These are phyloP conservation scores for Alternaria atra DNA, from an alignment of 2,329 filamentous ascomycete genomes.

Conservation along the genomic window DNA sequence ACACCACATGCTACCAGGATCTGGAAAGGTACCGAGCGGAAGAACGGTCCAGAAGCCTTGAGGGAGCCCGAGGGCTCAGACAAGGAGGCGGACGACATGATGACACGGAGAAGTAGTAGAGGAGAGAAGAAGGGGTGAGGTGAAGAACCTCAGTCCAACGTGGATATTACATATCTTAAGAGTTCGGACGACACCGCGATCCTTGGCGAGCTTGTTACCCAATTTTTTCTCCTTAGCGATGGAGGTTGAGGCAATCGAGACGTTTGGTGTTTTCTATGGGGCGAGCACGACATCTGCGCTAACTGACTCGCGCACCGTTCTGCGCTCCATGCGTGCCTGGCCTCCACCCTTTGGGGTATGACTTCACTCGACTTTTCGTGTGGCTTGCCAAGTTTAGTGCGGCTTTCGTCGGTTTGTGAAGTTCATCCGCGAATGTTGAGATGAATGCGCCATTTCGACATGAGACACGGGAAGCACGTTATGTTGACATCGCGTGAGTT, in stretches of 20 bases:
- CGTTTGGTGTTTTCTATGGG: conserved; percentile 26
- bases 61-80: conserved; percentile 22
- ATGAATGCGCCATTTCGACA: neutral
- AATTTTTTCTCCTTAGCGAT: conserved; percentile 21
- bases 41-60: conserved; percentile 32
- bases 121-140: neutral
- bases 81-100: conserved; percentile 22
- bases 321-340: conserved; percentile 1
- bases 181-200: neutral
- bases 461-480: conserved; percentile 2
- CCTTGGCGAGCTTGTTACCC: conserved; percentile 8
- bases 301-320: conserved; percentile 9
- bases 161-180: conserved; percentile 14
- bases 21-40: conserved; percentile 46
- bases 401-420: conserved; percentile 11
- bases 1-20: conserved; percentile 47
- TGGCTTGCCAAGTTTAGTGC: conserved; percentile 10
- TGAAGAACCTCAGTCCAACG: neutral
- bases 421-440: neutral
- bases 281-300: conserved; percentile 35
- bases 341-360: conserved; percentile 5
- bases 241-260: conserved; percentile 4
- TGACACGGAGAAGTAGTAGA: neutral
- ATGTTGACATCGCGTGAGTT: neutral
- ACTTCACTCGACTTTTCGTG: conserved; percentile 8